phyloP scores from a whole-genome alignment of 2,329 filamentous ascomycete genomes.

The Botrytis tulipae region DNA sequence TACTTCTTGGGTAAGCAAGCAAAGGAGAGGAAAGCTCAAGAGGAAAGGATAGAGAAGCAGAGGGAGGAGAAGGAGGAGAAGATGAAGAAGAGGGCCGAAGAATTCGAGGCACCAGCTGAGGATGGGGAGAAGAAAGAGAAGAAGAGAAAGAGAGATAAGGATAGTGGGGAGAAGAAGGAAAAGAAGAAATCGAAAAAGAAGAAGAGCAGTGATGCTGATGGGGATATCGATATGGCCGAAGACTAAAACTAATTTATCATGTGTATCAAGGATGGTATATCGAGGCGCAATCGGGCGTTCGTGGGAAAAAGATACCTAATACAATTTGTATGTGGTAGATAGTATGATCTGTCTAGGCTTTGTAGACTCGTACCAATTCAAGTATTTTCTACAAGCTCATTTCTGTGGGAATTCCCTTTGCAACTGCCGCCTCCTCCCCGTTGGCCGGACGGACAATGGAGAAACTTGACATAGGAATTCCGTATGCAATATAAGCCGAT shows the following conservation, averaged over 20 bases:
- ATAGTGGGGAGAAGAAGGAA: constrained; percentile 32
- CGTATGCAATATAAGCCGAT: neutral
- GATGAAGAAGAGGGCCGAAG: constrained; percentile 77
- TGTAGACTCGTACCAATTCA: constrained; percentile 2
- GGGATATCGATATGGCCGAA: constrained; percentile 18
- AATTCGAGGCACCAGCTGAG: constrained; percentile 86
- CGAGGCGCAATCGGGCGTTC: constrained; percentile 18
- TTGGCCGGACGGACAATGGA: neutral
- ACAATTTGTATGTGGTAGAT: constrained; percentile 9
- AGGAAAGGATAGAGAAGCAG: constrained; percentile 81
- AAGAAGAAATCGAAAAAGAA: constrained; percentile 26
- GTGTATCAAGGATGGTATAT: neutral
- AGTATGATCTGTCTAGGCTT: neutral
- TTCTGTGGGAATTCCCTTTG: neutral
- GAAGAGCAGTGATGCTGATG: constrained; percentile 23
- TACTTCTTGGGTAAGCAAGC: constrained; percentile 94
- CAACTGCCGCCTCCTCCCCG: neutral
- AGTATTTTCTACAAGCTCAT: constrained; percentile 8
- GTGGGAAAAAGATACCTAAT: constrained; percentile 15
- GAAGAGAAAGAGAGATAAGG: constrained; percentile 42
- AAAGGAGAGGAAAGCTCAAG: constrained; percentile 78
- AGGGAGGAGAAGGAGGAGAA: constrained; percentile 85
- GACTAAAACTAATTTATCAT: constrained; percentile 12
- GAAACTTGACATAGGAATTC: neutral
- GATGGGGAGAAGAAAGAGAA: constrained; percentile 53